These are phyloP conservation scores for Histomonas meleagridis DNA, from an alignment of 208 protist genomes.

Conservation along the genomic window DNA sequence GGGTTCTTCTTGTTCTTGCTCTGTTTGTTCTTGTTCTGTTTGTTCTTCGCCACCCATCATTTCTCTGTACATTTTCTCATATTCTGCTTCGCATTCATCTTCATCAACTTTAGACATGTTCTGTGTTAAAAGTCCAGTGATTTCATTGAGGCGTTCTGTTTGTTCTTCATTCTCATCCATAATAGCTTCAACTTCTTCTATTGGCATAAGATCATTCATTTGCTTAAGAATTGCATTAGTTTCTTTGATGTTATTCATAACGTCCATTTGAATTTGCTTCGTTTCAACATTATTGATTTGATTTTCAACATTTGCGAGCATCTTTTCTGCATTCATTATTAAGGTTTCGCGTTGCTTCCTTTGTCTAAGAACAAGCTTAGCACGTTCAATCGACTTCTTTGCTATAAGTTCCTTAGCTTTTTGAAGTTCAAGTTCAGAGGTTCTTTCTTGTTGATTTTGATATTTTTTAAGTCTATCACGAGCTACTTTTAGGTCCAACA, in stretches of 20 bases:
- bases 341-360: neutral
- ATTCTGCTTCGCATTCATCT: too few relatives aligned
- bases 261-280: neutral
- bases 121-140: too few relatives aligned
- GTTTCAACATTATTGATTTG: neutral
- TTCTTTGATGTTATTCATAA: neutral
- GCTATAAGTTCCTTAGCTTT: neutral
- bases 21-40: too few relatives aligned
- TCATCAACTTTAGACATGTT: too few relatives aligned
- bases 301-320: neutral
- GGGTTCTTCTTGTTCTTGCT: too few relatives aligned
- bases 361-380: neutral
- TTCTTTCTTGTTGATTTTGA: neutral
- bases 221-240: neutral
- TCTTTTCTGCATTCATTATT: neutral
- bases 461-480: neutral
- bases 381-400: neutral
- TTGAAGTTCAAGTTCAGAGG: neutral
- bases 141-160: neutral
- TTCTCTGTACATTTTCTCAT: too few relatives aligned
- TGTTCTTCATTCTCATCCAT: neutral
- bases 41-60: too few relatives aligned
- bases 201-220: neutral
- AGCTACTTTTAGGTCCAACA: neutral
- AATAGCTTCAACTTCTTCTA: slow-evolving; percentile 3